These are phyloP conservation scores for Ogataea populi-albae DNA, from an alignment of 805 yeast genomes.

Conservation along the genomic window DNA sequence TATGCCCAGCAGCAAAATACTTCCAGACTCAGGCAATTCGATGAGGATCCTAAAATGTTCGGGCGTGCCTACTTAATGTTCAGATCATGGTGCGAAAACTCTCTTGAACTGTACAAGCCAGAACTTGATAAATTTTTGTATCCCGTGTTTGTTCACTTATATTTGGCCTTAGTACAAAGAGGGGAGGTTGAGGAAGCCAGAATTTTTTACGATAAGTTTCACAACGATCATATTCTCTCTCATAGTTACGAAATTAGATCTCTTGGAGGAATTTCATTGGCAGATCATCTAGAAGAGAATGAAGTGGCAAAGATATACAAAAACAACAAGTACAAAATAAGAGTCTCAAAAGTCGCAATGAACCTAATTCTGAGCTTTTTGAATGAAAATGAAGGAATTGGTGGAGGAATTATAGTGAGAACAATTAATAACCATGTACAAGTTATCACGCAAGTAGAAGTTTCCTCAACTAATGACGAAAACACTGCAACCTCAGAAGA, in stretches of 20 bases:
- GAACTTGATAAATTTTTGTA: constrained; percentile 80
- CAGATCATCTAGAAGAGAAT: constrained; percentile 81
- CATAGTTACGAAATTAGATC: constrained; percentile 77
- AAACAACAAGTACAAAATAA: constrained; percentile 67
- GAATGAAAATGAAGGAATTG: constrained; percentile 88
- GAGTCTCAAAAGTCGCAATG: constrained; percentile 78
- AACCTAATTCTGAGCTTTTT: constrained; percentile 80
- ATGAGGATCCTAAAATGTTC: constrained; percentile 67
- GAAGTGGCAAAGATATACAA: constrained; percentile 75
- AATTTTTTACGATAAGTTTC: constrained; percentile 69
- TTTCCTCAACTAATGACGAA: constrained; percentile 45
- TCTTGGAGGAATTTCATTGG: constrained; percentile 69
- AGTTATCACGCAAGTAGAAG: constrained; percentile 41
- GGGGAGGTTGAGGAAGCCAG: constrained; percentile 61
- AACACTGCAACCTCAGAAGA: constrained; percentile 38
- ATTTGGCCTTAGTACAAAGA: constrained; percentile 71
- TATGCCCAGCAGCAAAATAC: constrained; percentile 25
- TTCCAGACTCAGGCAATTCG: constrained; percentile 36
- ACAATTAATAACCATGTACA: constrained; percentile 81
- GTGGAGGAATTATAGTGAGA: constrained; percentile 84
- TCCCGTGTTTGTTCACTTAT: constrained; percentile 91
- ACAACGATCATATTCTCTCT: constrained; percentile 65
- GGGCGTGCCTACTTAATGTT: constrained; percentile 77
- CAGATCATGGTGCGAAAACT: constrained; percentile 85
- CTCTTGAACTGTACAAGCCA: constrained; percentile 86